A percentile compares a stretch with the other conserved stretches of the same genome.
Conservation (phyloP, 768 basidiomycete genomes). For the Collybiopsis luxurians region DNA sequence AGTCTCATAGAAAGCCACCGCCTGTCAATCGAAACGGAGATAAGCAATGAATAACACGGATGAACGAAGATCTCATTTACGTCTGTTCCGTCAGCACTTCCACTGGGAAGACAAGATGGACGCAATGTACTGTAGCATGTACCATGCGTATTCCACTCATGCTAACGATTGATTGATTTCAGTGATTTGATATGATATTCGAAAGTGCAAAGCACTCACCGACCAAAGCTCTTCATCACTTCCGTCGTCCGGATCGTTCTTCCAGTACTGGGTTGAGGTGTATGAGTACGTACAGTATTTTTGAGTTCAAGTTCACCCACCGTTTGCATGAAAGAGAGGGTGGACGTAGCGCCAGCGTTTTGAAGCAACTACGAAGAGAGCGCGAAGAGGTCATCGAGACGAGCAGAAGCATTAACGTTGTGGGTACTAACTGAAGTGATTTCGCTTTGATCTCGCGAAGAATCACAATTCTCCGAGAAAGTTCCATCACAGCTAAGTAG, state of each 20-base stretch:
- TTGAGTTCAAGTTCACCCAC: slow-evolving; percentile 16
- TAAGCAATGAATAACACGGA: not conserved
- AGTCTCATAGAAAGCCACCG: slow-evolving; percentile 62
- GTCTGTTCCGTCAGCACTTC: slow-evolving; percentile 60
- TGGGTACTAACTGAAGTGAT: slow-evolving; percentile 34
- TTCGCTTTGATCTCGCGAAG: slow-evolving; percentile 42
- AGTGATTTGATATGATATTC: too few species aligned
- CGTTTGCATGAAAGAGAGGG: slow-evolving; percentile 55
- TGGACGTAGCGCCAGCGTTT: slow-evolving; percentile 55
- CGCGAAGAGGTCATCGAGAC: not conserved
- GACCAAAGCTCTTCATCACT: slow-evolving; percentile 67
- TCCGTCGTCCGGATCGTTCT: slow-evolving; percentile 47
- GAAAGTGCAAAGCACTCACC: too few species aligned
- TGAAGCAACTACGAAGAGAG: slow-evolving; percentile 43
- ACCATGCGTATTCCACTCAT: slow-evolving; percentile 73
- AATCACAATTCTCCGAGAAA: slow-evolving; percentile 38
- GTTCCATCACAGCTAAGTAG: slow-evolving; percentile 58
- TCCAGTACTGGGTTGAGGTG: slow-evolving; percentile 47
- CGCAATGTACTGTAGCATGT: slow-evolving; percentile 60
- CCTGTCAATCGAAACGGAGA: slow-evolving; percentile 31
- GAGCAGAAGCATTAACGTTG: not conserved
- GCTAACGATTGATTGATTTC: too few species aligned
- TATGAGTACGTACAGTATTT: slow-evolving; percentile 21
- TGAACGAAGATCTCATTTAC: slow-evolving; percentile 23
- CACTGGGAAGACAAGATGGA: slow-evolving; percentile 54